Percentiles rank a stretch among this genome's conserved stretches.
These are phyloP conservation scores for Dendryphion nanum DNA, from an alignment of 2,329 filamentous ascomycete species.

Conservation along the genomic window DNA sequence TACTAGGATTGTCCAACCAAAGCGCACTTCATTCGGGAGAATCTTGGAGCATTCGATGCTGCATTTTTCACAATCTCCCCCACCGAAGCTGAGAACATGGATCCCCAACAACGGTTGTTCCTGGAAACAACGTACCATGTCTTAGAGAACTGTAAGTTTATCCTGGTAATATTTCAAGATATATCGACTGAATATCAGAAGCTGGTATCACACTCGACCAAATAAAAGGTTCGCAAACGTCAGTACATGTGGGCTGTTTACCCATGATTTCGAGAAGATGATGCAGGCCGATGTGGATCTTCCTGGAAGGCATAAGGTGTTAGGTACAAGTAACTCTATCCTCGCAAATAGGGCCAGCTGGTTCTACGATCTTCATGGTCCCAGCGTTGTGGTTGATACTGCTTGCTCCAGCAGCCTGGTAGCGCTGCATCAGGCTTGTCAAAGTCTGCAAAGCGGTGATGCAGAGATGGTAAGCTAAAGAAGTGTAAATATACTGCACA, in stretches of 20 bases:
- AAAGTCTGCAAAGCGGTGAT: slow-evolving; percentile 19
- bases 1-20: neutral
- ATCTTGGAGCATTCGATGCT: slow-evolving; percentile 10
- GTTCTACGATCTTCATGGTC: slow-evolving; percentile 7
- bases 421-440: slow-evolving; percentile 11
- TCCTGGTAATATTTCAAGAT: neutral
- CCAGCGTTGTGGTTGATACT: slow-evolving; percentile 9
- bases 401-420: slow-evolving; percentile 16
- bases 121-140: slow-evolving; percentile 18
- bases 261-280: slow-evolving; percentile 1
- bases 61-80: slow-evolving; percentile 12
- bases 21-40: slow-evolving; percentile 10
- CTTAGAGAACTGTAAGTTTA: slow-evolving; percentile 13
- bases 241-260: slow-evolving; percentile 3
- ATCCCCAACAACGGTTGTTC: slow-evolving; percentile 16
- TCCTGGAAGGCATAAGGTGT: neutral
- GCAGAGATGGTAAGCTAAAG: slow-evolving; percentile 3
- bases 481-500: neutral
- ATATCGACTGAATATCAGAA: neutral
- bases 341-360: slow-evolving; percentile 13
- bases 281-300: neutral
- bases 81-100: slow-evolving; percentile 10
- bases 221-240: slow-evolving; percentile 2
- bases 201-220: slow-evolving; percentile 5
- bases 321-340: slow-evolving; percentile 4